Conservation (phyloP, 257 asterid species). For the Solanum medicagineum region DNA sequence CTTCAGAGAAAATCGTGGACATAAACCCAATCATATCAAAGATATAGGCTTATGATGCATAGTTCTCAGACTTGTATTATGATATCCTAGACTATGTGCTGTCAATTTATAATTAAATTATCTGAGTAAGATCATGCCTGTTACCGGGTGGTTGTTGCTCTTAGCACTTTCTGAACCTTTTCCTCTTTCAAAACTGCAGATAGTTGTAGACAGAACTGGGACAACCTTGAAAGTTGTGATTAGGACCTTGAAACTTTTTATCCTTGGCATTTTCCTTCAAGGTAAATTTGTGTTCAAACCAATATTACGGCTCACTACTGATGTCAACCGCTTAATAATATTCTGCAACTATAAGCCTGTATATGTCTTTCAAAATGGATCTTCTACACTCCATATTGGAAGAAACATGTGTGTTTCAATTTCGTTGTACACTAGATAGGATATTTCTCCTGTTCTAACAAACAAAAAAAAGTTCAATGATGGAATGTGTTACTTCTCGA, state of each 20-base stretch:
- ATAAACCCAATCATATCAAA: not conserved
- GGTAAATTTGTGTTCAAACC: slow-evolving; percentile 23
- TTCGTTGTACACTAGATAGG: not conserved
- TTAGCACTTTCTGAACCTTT: not conserved
- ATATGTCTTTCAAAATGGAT: not conserved
- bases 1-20: not conserved
- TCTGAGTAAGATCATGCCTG: not conserved
- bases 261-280: slow-evolving; percentile 76
- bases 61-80: not conserved
- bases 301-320: not conserved
- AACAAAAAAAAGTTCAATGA: not conserved
- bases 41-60: not conserved
- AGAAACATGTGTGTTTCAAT: not conserved
- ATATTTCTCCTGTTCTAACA: not conserved
- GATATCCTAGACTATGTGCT: not conserved
- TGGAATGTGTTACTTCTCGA: not conserved
- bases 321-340: not conserved
- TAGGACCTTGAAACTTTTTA: slow-evolving; percentile 52
- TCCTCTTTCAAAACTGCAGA: slow-evolving; percentile 24
- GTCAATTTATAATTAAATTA: not conserved
- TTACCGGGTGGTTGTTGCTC: not conserved
- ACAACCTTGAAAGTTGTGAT: slow-evolving; percentile 50
- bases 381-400: not conserved
- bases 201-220: slow-evolving; percentile 31
- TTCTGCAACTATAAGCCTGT: not conserved